phyloP scores from a whole-genome alignment of 495 filamentous ascomycete genomes.

The Aspergillus coremiiformis region DNA sequence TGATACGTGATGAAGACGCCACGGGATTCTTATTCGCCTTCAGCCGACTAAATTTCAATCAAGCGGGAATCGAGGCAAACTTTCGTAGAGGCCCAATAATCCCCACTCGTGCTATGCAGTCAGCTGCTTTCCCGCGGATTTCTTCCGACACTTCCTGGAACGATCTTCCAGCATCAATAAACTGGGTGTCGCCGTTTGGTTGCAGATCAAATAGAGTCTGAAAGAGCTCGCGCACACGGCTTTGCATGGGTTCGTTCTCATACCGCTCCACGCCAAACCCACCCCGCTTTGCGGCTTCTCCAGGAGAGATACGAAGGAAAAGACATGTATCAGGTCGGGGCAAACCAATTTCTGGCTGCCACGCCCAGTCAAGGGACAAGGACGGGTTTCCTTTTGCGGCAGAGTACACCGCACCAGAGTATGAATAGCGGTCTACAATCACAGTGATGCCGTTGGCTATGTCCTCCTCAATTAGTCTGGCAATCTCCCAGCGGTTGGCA shows the following conservation, averaged over 20 bases:
- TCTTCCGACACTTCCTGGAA: slow-evolving; percentile 52
- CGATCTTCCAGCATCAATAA: slow-evolving; percentile 47
- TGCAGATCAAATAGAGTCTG: slow-evolving; percentile 35
- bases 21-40: not conserved
- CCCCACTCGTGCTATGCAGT: slow-evolving; percentile 34
- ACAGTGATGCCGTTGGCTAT: slow-evolving; percentile 63
- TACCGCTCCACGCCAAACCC: slow-evolving; percentile 87
- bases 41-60: slow-evolving; percentile 1
- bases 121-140: slow-evolving; percentile 50
- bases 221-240: slow-evolving; percentile 69
- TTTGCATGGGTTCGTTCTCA: slow-evolving; percentile 78
- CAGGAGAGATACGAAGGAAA: slow-evolving; percentile 73
- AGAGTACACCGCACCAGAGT: slow-evolving; percentile 89
- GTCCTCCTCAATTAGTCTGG: slow-evolving; percentile 54
- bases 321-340: slow-evolving; percentile 82
- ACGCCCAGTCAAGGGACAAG: slow-evolving; percentile 69
- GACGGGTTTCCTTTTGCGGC: slow-evolving; percentile 75
- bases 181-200: slow-evolving; percentile 26
- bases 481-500: slow-evolving; percentile 90
- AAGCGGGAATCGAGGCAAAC: slow-evolving; percentile 34
- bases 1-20: slow-evolving; percentile 13
- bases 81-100: slow-evolving; percentile 31
- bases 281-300: slow-evolving; percentile 64
- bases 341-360: slow-evolving; percentile 75
- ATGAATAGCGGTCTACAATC: slow-evolving; percentile 88